Conservation (phyloP, 768 basidiomycete species). For the Termitomyces sp. region DNA sequence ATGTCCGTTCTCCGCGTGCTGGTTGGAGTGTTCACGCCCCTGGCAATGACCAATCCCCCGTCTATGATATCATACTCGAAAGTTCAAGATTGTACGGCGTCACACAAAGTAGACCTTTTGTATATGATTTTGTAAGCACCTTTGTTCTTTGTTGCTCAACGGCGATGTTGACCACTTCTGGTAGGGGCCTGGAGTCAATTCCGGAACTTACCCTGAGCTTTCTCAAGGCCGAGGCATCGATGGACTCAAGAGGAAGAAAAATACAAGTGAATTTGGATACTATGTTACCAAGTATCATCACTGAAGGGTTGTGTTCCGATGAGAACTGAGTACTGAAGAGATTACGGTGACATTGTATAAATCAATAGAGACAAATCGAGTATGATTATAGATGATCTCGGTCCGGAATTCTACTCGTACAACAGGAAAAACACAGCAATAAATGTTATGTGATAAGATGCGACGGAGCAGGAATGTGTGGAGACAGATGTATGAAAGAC, state of each 20-base stretch:
- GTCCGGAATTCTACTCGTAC: constrained; percentile 13
- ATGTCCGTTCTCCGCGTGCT: constrained; percentile 51
- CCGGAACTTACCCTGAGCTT: constrained; percentile 44
- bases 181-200: constrained; percentile 53
- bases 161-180: not conserved
- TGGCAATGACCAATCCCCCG: constrained; percentile 72
- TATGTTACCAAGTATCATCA: constrained; percentile 42
- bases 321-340: not conserved
- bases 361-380: not conserved
- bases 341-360: not conserved
- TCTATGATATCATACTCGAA: constrained; percentile 70
- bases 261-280: constrained; percentile 36
- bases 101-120: constrained; percentile 71
- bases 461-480: constrained; percentile 10
- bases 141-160: not conserved
- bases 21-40: constrained; percentile 83
- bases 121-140: constrained; percentile 63
- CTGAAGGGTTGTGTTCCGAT: constrained; percentile 3
- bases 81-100: constrained; percentile 76
- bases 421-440: constrained; percentile 16
- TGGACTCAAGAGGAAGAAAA: constrained; percentile 24
- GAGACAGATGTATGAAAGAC: constrained; percentile 9
- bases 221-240: constrained; percentile 20
- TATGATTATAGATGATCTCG: constrained; percentile 14
- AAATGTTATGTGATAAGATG: constrained; percentile 10